Conservation (phyloP, 768 basidiomycete genomes). For the Tricholoma hemisulphureum region DNA sequence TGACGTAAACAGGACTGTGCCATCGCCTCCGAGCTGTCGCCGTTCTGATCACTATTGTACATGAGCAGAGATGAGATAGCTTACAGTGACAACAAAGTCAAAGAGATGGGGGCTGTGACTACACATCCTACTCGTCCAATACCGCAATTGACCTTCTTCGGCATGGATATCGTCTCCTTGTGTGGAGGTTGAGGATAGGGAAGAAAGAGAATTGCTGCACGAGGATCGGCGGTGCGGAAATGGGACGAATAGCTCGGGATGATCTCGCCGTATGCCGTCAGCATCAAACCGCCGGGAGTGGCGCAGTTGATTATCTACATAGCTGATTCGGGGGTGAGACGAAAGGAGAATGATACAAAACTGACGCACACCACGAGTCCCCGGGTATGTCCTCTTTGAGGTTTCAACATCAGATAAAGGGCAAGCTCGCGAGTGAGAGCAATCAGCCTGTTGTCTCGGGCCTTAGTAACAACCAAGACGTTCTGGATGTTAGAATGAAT, state of each 20-base stretch:
- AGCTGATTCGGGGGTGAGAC: constrained; percentile 44
- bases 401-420: constrained; percentile 91
- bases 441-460: constrained; percentile 94
- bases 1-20: constrained; percentile 97
- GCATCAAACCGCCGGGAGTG: constrained; percentile 93
- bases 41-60: neutral
- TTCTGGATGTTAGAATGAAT: constrained; percentile 91
- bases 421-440: constrained; percentile 92
- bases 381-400: constrained; percentile 56
- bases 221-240: constrained; percentile 74
- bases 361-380: constrained; percentile 79
- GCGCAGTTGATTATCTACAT: constrained; percentile 91
- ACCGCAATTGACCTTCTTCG: constrained; percentile 90
- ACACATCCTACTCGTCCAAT: constrained; percentile 99
- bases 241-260: constrained; percentile 86
- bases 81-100: constrained; percentile 95
- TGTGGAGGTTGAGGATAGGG: constrained; percentile 46
- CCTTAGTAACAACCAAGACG: constrained; percentile 95
- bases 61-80: constrained; percentile 32
- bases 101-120: constrained; percentile 86
- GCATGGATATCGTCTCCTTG: constrained; percentile 41
- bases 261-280: constrained; percentile 76
- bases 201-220: constrained; percentile 59
- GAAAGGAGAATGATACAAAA: constrained; percentile 11
- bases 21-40: constrained; percentile 92